Evolutionary conservation across 2,329 filamentous ascomycete species (phyloP).

Genomic region (Xylaria sp.): DNA sequence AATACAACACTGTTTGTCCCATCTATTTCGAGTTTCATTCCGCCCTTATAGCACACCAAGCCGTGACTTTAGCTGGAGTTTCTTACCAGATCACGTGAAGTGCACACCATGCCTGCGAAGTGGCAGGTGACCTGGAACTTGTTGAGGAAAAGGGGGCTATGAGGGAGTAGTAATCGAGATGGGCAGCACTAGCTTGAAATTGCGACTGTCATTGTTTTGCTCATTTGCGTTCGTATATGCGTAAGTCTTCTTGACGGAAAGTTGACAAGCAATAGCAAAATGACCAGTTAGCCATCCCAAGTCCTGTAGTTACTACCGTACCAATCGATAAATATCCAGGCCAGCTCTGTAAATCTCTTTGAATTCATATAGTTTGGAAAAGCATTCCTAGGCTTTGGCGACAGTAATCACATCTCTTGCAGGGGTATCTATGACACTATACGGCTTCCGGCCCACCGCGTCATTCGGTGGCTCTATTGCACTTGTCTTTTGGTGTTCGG

Average conservation of each 20-base stretch:
- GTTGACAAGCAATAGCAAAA: neutral
- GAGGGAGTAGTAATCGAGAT: neutral
- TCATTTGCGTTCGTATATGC: neutral
- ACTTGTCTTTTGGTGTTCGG: too few relatives aligned
- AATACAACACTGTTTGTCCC: neutral
- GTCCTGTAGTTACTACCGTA: too few relatives aligned
- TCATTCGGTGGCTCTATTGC: too few relatives aligned
- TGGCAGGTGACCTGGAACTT: neutral
- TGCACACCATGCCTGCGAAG: neutral
- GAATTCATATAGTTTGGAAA: too few relatives aligned
- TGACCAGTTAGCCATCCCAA: neutral
- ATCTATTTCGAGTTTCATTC: neutral
- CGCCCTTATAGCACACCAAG: neutral
- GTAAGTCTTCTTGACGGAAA: slow-evolving; percentile 1
- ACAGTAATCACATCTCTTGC: neutral
- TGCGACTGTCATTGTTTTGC: neutral
- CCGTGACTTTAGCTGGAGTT: neutral
- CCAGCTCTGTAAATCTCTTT: too few relatives aligned
- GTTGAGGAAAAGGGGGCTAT: neutral
- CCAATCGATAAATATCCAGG: too few relatives aligned
- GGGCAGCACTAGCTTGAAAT: neutral
- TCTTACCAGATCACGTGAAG: neutral
- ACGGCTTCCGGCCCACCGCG: too few relatives aligned
- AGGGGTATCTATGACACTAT: too few relatives aligned
- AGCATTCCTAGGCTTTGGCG: neutral